Evolutionary conservation across 768 basidiomycete species (phyloP), one percentile per base, ranked within the genome.

Genomic region (Tephrocybe sp.): DNA sequence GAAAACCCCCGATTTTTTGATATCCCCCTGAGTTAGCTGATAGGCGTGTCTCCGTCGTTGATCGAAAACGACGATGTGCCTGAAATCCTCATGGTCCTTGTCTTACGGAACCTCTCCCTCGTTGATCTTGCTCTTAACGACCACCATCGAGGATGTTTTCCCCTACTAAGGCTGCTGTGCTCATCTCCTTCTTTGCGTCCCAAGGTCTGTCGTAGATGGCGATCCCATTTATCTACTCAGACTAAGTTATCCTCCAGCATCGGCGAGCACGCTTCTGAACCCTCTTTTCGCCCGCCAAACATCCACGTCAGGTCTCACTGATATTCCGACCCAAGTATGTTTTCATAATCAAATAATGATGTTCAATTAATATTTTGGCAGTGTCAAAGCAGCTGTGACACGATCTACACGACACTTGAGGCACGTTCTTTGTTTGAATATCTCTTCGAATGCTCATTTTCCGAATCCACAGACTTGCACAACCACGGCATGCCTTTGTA

Each of bases 401-500:
- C 43, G 7, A 11, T 49, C 15, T 12, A n/a, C 0, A 25, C 15
- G 12, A 39, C 25, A 6, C 0, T 45, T 5, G 11, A 52, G 18
- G 54, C 47, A 19, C 12, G 50, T 50, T 26, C 5, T 27, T 15
- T 13, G 4, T 16, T 51, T 3, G 27, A 16, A 12, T 19, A 18
- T 8, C 16, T 2, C 9, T 15, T 9, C 11, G 27, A 21, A 16
- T 25, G 16, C 9, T 13, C 37, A 27, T 12, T 30, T 34, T 13
- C 12, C 19, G 18, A 12, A 0, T 32, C 12, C 5, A 27, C 38
- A 69, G 68, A 52, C 44, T 18, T 69, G 68, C 43, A 42, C n/a
- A n/a, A 56, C 47, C 2, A 51, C 45, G 12, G 28, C 44, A 9
- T 70, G 69, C 44, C 9, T 67, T 2, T 70, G 69, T 26, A 62